Evolutionary conservation across 2,329 filamentous ascomycete species (phyloP), one percentile per base, ranked within the genome.

Genomic region (Apiospora marii): DNA sequence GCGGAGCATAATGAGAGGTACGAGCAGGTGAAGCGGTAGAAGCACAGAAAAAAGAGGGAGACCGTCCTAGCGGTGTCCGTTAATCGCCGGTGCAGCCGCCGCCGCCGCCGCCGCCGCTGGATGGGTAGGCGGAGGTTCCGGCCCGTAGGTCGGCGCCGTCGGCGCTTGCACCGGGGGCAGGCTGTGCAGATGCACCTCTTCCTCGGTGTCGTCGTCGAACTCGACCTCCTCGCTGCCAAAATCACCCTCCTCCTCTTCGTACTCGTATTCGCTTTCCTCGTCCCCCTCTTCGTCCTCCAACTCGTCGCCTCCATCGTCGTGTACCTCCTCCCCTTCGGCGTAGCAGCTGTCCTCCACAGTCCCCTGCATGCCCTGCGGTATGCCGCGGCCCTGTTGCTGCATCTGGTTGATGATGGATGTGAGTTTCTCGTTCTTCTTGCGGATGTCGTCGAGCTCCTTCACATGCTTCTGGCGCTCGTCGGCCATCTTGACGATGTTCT

Each of bases 401-500:
- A 98, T 98, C 78, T 95, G 94, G 74, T 96, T 93, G 84, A 97
- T 98, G 78, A 98, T 93, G 81, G 94, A 95, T 83, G 96, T 96
- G 72, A 99, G 90, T 83, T 97, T 97, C 74, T 94, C 92, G 78
- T 95, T 94, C 87, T 95, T 95, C 84, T 93, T 93, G 80, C 92
- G 92, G 81, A 94, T 91, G 48, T 92, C 91, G 76, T 98, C 94
- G 71, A 95, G 87, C 75, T 94, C 92, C 76, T 92, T 90, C 76
- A 94, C 89, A 78, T 91, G 90, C 77, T 92, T 90, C 43, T 91
- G 92, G 22, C 96, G 92, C 82, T 98, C 96, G 82, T 98, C 95
- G 4, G 96, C 96, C 96, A 98, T 98, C 80, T 96, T 94, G 73
- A 98, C 90, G 80, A 99, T 98, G 82, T 98, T 98, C 76, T 94